These are phyloP conservation scores for Pluteus cervinus DNA, from an alignment of 768 basidiomycete genomes.

Conservation along the genomic window DNA sequence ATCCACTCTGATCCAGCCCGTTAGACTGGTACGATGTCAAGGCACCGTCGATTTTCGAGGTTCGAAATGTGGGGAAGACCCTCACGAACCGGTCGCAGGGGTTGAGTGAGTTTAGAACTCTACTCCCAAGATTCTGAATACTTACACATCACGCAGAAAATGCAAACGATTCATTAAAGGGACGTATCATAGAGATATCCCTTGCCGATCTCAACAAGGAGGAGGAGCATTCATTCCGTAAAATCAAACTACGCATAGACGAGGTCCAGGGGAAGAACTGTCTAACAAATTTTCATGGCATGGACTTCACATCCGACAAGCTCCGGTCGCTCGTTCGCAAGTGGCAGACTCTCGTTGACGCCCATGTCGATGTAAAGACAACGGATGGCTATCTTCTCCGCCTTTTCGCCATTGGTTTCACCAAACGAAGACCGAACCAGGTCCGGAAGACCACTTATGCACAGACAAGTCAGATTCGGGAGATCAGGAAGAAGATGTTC, in stretches of 20 bases:
- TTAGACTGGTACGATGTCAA: conserved; percentile 99
- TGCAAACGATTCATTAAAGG: conserved; percentile 96
- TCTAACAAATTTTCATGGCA: conserved; percentile 99
- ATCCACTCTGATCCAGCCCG: conserved; percentile 6
- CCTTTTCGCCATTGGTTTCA: conserved; percentile 98
- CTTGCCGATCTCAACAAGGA: conserved; percentile 98
- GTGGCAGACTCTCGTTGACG: conserved; percentile 99
- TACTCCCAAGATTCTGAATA: not conserved
- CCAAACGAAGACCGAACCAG: conserved; percentile 92
- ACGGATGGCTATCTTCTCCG: conserved; percentile 99
- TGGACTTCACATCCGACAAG: conserved; percentile 99
- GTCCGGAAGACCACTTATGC: conserved; percentile 99
- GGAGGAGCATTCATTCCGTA: conserved; percentile 98
- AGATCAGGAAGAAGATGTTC: conserved; percentile 99
- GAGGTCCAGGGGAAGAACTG: conserved; percentile 98
- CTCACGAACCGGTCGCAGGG: conserved; percentile 97
- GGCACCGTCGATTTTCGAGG: conserved; percentile 96
- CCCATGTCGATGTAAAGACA: conserved; percentile 97
- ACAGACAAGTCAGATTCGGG: conserved; percentile 88
- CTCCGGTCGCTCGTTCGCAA: conserved; percentile 99
- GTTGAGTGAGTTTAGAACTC: conserved; percentile 65
- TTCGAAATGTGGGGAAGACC: conserved; percentile 96
- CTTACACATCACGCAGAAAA: conserved; percentile 59
- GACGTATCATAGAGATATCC: conserved; percentile 93
- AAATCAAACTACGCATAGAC: conserved; percentile 97